phyloP scores from a whole-genome alignment of 768 basidiomycete genomes.

The Termitomyces sp. region DNA sequence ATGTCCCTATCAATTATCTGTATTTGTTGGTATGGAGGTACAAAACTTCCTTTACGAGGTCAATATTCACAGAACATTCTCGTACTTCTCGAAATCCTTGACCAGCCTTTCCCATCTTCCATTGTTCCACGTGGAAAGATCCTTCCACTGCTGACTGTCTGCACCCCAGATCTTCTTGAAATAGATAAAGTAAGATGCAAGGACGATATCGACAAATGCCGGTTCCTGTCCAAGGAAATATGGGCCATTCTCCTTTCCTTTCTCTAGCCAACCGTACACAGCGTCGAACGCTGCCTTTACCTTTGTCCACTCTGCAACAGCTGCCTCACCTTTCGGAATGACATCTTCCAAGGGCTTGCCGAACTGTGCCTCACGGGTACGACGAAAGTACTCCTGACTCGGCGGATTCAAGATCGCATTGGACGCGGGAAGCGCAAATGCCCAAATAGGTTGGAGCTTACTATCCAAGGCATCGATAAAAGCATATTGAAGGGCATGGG shows the following conservation, averaged over 20 bases:
- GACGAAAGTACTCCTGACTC: conserved; percentile 32
- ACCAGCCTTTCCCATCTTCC: conserved; percentile 33
- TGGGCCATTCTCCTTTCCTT: conserved; percentile 19
- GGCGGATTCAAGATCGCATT: conserved; percentile 22
- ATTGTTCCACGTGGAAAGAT: conserved; percentile 30
- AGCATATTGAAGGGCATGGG: conserved; percentile 15
- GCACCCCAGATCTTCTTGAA: conserved; percentile 26
- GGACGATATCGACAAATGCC: conserved; percentile 35
- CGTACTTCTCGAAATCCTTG: conserved; percentile 24
- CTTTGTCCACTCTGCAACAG: conserved; percentile 30
- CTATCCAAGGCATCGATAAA: conserved; percentile 14
- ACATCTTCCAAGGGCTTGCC: conserved; percentile 33
- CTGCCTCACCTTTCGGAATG: conserved; percentile 22
- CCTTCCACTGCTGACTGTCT: conserved; percentile 36
- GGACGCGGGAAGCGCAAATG: conserved; percentile 17
- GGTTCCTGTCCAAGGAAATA: conserved; percentile 32
- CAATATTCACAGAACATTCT: conserved; percentile 9
- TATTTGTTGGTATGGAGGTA: not conserved
- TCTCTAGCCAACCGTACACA: conserved; percentile 23
- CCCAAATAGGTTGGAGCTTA: conserved; percentile 6
- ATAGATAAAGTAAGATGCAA: conserved; percentile 26
- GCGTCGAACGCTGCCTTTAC: conserved; percentile 25
- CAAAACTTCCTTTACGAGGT: not conserved
- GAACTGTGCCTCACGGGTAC: conserved; percentile 26
- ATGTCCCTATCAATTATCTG: not conserved